These are phyloP conservation scores for Magnusiomyces paraingens DNA, from an alignment of 1,139 yeast genomes.

Conservation along the genomic window DNA sequence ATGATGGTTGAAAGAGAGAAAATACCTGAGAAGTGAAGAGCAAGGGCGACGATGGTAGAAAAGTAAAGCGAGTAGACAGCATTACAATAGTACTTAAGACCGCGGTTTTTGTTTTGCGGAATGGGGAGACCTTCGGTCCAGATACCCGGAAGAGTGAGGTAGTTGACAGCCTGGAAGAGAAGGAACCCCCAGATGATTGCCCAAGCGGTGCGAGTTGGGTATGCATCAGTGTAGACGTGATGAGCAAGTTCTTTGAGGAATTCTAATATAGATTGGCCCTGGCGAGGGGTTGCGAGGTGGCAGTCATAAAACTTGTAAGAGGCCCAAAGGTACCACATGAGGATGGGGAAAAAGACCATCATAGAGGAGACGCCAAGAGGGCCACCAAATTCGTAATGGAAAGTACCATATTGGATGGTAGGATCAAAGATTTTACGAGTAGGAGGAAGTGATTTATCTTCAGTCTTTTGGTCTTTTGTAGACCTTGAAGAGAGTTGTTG, in stretches of 20 bases:
- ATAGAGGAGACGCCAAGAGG: conserved; percentile 87
- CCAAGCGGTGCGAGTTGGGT: conserved; percentile 67
- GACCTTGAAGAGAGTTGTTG: not conserved
- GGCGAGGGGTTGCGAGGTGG: conserved; percentile 58
- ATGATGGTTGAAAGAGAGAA: conserved; percentile 68
- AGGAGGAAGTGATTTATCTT: too few relatives aligned
- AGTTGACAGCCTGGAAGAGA: conserved; percentile 63
- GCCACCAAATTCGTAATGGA: conserved; percentile 81
- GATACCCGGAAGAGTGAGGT: conserved; percentile 86
- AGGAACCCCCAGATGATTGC: conserved; percentile 64
- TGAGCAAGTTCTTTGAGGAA: conserved; percentile 46
- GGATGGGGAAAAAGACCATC: conserved; percentile 85
- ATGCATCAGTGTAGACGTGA: conserved; percentile 49
- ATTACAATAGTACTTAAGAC: conserved; percentile 87
- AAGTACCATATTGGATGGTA: conserved; percentile 14
- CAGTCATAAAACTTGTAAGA: conserved; percentile 78
- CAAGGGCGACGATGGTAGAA: conserved; percentile 50
- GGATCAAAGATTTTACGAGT: conserved; percentile 11
- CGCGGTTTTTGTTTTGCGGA: conserved; percentile 67
- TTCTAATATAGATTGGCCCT: conserved; percentile 50
- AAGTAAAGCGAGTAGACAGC: conserved; percentile 81
- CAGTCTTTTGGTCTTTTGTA: too few relatives aligned
- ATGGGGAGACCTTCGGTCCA: conserved; percentile 95
- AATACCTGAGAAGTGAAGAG: conserved; percentile 64
- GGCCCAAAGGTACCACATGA: conserved; percentile 97